Percentiles rank a stretch among this genome's conserved stretches.
These are phyloP conservation scores for Phytopythium kandeliae DNA, from an alignment of 352 stramenopile species.

Conservation along the genomic window DNA sequence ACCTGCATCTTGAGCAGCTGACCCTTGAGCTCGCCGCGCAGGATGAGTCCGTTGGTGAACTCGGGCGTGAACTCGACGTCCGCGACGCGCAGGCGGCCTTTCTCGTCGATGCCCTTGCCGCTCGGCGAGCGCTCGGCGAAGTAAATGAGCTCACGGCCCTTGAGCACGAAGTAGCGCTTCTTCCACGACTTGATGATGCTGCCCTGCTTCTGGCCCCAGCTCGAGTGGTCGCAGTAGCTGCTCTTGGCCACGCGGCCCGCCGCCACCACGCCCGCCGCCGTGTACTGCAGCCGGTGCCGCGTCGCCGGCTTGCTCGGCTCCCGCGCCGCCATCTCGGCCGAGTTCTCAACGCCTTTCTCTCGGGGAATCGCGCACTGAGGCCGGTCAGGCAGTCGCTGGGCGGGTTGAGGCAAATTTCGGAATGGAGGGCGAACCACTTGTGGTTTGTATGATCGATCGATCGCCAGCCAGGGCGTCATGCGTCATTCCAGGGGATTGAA, in stretches of 20 bases:
- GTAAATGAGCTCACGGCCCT: constrained; percentile 72
- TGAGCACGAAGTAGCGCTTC: constrained; percentile 79
- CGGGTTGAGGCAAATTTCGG: not conserved
- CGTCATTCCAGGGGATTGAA: too few species aligned
- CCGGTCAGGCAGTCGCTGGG: too few species aligned
- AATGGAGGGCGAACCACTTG: not conserved
- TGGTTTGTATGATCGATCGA: not conserved
- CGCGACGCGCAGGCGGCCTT: constrained; percentile 51
- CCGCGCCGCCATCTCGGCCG: too few species aligned
- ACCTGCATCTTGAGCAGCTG: constrained; percentile 65
- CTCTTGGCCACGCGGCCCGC: constrained; percentile 35
- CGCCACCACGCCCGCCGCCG: constrained; percentile 40
- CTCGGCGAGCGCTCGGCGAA: constrained; percentile 61
- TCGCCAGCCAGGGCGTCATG: too few species aligned
- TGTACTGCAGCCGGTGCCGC: constrained; percentile 14
- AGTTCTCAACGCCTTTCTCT: too few species aligned
- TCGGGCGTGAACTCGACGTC: constrained; percentile 65
- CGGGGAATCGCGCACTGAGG: not conserved
- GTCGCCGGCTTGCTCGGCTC: not conserved
- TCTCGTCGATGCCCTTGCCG: constrained; percentile 74
- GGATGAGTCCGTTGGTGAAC: constrained; percentile 52
- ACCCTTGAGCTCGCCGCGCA: constrained; percentile 67
- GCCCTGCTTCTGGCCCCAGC: constrained; percentile 78
- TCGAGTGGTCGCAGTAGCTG: constrained; percentile 71
- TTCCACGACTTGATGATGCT: constrained; percentile 84